A percentile compares a stretch with the other conserved stretches of the same genome.
Conservation (phyloP, 2,329 filamentous ascomycete species). For the Neofusicoccum sp. region DNA sequence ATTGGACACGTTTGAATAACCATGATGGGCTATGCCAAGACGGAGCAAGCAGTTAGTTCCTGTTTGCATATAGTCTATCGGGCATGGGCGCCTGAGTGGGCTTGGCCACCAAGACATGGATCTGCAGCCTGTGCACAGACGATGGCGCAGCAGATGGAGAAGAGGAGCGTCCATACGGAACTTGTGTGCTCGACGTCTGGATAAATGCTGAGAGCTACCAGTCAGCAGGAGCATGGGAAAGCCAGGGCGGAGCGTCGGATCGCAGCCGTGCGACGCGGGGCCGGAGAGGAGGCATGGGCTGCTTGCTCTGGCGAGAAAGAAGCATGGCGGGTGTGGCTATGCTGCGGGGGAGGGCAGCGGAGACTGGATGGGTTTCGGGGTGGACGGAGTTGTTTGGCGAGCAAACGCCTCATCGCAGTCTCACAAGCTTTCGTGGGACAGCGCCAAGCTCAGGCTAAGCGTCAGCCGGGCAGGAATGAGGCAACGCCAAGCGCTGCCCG, state of each 20-base stretch:
- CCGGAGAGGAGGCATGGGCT: neutral
- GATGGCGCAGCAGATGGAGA: neutral
- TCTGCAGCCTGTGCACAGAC: neutral
- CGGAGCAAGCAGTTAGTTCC: neutral
- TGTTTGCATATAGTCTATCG: neutral
- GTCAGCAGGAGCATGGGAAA: too few species aligned
- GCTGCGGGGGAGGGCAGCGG: neutral
- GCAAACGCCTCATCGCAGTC: neutral
- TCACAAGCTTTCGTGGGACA: constrained; percentile 16
- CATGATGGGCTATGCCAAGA: neutral
- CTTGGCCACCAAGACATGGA: neutral
- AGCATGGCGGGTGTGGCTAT: neutral
- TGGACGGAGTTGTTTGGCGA: neutral
- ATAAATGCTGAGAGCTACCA: too few species aligned
- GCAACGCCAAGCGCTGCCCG: constrained; percentile 2
- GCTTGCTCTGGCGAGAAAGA: neutral
- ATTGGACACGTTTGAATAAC: neutral
- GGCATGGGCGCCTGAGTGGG: neutral
- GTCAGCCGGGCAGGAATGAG: neutral
- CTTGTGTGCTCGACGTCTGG: too few species aligned
- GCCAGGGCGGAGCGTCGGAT: neutral
- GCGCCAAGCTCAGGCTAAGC: constrained; percentile 3
- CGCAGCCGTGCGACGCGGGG: too few species aligned
- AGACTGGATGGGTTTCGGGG: neutral
- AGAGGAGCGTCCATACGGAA: neutral